Evolutionary conservation across 345 rosid genomes (phyloP), one percentile per base, ranked within the genome.

Genomic region (Nephelium lappaceum): DNA sequence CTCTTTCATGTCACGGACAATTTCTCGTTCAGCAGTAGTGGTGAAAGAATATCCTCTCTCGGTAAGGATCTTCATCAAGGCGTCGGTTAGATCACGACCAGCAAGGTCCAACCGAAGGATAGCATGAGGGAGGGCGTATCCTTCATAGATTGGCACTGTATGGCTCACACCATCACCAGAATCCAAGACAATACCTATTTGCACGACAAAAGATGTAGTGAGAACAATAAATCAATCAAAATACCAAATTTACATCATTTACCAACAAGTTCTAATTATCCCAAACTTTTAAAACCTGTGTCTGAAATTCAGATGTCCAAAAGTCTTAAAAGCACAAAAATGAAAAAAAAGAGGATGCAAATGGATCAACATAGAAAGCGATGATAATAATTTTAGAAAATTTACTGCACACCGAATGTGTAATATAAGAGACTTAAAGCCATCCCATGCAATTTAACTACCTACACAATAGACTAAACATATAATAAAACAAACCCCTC

Each of bases 41-140:
- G 91, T 88, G 78, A 88, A 86, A 45, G 84, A 69, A 84, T 88
- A 86, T 8, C 91, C 91, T 81, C 91, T 83, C 84, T 88, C 88
- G 1, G 89, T 88, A 38, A 86, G 86, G 79, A 88, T 88, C 84
- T 86, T 88, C 89, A 83, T 84, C 77, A 88, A 74, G 27, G 89
- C 74, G 47, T 88, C 91, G 0, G 91, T 88, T 45, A 85, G 86
- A 55, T 88, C 91, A 69, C 91, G 91, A 19, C 91, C 91, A 9
- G 89, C 91, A 18, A 88, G 88, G 71, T 88, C 91, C 41, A 86
- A 39, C 58, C 88, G 79, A 65, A 86, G 85, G 76, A 88, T 88
- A 25, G 91, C 89, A 61, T 86, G 91, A 7, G 89, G 89, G 7
- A 88, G 88, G 16, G 91, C 89, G 64, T 84, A 88, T 19, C 91